Base-by-base conservation (phyloP, 805 yeast species). In the Hanseniaspora hatyaiensis region DNA sequence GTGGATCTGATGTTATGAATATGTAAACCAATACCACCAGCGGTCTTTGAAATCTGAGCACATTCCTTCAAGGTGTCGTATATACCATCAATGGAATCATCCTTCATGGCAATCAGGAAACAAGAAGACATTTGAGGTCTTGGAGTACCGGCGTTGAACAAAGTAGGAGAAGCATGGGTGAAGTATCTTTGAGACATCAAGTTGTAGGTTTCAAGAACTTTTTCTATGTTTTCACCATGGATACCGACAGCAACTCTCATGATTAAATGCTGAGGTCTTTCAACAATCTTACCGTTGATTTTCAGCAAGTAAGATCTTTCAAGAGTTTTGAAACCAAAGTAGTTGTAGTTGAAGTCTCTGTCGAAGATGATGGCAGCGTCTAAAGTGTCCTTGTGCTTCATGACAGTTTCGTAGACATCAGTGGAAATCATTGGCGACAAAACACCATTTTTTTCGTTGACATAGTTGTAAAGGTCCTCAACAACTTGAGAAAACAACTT, bases 11-110 rank as follows among this genome's bases (percentile, higher is more conserved):
- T 81, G 66, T 88, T 83, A 60, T 83, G 87, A 43, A 86, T 75
- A 61, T 87, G 94, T 46, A 89, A 65, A 29, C 98, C 98, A 53
- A 89, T 78, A 50, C 98, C 98, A 52, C 98, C 98, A 9, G 97
- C 89, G 29, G 92, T 76, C 67, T 89, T 89, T 44, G 95, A 86
- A 43, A 89, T 88, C 58, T 86, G 68, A 11, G 98, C 96, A 57
- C 92, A 74, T 52, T 81, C 79, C 65, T 88, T 82, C 47, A 89
- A 72, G 12, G 97, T 86, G 52, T 83, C 84, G 60, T 84, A 89
- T 44, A 89, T 89, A 31, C 96, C 97, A 53, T 89, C 96, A 52
- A 89, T 86, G 3, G 96, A 88, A 65, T 89, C 98, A 40, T 83
- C 95, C 59, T 81, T 78, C 88, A 85, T 86, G 28, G 89, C 89